phyloP scores from a whole-genome alignment of 2,329 filamentous ascomycete genomes.

The Alternaria dauci region DNA sequence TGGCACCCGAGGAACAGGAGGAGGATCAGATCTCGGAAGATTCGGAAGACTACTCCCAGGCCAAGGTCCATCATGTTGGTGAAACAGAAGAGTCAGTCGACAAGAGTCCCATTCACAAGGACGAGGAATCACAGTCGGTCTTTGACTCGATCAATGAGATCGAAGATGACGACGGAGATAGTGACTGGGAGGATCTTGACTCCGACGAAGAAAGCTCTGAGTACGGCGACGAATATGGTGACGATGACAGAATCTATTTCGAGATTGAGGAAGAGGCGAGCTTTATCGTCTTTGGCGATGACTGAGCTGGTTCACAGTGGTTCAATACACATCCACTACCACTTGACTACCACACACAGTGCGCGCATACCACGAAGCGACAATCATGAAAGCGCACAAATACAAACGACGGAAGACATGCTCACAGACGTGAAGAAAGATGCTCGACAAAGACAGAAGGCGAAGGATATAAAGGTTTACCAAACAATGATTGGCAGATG shows the following conservation, averaged over 20 bases:
- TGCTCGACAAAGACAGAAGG: background rate
- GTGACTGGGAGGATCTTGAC: constrained; percentile 36
- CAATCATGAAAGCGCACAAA: background rate
- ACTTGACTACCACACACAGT: background rate
- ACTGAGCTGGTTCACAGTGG: constrained; percentile 18
- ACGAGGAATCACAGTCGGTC: background rate
- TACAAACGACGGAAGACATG: background rate
- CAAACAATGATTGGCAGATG: background rate
- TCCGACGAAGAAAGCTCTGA: constrained; percentile 12
- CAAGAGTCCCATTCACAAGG: background rate
- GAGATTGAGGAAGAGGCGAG: constrained; percentile 29
- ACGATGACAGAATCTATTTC: constrained; percentile 21
- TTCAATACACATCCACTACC: background rate
- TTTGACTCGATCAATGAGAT: constrained; percentile 13
- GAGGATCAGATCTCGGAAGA: constrained; percentile 29
- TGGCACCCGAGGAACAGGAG: constrained; percentile 10
- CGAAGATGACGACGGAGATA: constrained; percentile 28
- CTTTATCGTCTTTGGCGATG: constrained; percentile 35
- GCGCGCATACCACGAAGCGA: background rate
- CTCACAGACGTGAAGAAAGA: background rate
- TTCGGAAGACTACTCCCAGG: constrained; percentile 29
- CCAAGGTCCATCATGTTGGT: constrained; percentile 8
- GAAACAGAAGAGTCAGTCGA: background rate
- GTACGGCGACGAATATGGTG: constrained; percentile 26
- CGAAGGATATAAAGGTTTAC: background rate